Conservation (phyloP, 2,329 filamentous ascomycete species). For the Macrophomina pseudophaseolina region DNA sequence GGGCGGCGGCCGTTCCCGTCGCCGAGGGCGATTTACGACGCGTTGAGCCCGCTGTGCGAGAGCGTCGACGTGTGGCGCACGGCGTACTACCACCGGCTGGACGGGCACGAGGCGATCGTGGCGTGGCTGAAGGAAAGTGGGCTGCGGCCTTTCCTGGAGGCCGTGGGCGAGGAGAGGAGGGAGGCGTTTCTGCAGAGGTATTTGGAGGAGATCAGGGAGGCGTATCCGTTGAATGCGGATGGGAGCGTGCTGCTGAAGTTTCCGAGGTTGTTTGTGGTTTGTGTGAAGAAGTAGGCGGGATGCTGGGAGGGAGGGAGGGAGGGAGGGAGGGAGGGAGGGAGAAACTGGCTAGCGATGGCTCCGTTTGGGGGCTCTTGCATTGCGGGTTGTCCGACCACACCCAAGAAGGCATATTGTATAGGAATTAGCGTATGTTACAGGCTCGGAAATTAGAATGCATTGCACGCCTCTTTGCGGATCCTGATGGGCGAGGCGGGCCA, state of each 20-base stretch:
- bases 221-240: constrained; percentile 54
- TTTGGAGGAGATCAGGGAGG: constrained; percentile 47
- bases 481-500: no score
- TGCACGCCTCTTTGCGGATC: no score
- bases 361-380: no score
- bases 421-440: no score
- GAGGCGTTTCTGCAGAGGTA: constrained; percentile 56
- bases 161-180: constrained; percentile 47
- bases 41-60: constrained; percentile 50
- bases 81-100: constrained; percentile 58
- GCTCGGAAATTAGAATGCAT: no score
- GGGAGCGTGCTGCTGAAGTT: constrained; percentile 62
- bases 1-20: background rate
- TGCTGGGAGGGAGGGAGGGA: background rate
- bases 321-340: no score
- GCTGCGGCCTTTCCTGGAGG: constrained; percentile 60
- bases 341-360: no score
- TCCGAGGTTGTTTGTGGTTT: constrained; percentile 62
- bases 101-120: constrained; percentile 56
- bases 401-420: no score
- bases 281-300: background rate
- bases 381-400: no score
- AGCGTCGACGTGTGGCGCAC: constrained; percentile 61
- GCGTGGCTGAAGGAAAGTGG: constrained; percentile 67
- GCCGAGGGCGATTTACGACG: constrained; percentile 47